A percentile compares a stretch with the other conserved stretches of the same genome.
These are phyloP conservation scores for Solanum ossicruentum DNA, from an alignment of 257 asterid species.

Conservation along the genomic window DNA sequence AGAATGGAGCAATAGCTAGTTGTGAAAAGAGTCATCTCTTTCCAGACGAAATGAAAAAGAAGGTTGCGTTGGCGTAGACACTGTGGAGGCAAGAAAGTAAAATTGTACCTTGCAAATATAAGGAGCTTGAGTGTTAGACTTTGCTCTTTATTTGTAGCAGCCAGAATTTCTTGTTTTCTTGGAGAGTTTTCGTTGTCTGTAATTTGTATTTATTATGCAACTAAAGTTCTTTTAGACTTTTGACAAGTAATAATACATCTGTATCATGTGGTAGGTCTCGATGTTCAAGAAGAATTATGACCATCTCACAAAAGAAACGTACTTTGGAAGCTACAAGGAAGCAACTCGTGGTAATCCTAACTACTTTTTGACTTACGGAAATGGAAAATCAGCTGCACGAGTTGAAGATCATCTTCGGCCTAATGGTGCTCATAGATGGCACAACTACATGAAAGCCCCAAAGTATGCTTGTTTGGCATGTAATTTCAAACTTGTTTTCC, in stretches of 20 bases:
- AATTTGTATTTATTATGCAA: neutral
- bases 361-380: constrained; percentile 73
- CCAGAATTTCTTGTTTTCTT: neutral
- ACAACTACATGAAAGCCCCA: constrained; percentile 61
- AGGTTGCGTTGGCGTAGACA: neutral
- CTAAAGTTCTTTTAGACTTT: neutral
- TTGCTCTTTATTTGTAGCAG: neutral
- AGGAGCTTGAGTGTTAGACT: neutral
- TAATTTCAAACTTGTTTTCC: neutral
- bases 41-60: neutral
- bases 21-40: neutral
- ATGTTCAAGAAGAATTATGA: constrained; percentile 77
- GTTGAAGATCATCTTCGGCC: constrained; percentile 77
- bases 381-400: constrained; percentile 75
- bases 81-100: neutral
- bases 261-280: constrained; percentile 37
- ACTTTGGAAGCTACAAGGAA: constrained; percentile 39
- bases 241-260: neutral
- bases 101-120: neutral
- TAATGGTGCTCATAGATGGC: constrained; percentile 85
- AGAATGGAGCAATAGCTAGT: neutral
- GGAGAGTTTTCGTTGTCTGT: neutral
- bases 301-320: constrained; percentile 50
- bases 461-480: constrained; percentile 22
- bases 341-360: constrained; percentile 64